A percentile compares a stretch with the other conserved stretches of the same genome.
These are phyloP conservation scores for Beauveria medogensis DNA, from an alignment of 2,329 filamentous ascomycete species.

Conservation along the genomic window DNA sequence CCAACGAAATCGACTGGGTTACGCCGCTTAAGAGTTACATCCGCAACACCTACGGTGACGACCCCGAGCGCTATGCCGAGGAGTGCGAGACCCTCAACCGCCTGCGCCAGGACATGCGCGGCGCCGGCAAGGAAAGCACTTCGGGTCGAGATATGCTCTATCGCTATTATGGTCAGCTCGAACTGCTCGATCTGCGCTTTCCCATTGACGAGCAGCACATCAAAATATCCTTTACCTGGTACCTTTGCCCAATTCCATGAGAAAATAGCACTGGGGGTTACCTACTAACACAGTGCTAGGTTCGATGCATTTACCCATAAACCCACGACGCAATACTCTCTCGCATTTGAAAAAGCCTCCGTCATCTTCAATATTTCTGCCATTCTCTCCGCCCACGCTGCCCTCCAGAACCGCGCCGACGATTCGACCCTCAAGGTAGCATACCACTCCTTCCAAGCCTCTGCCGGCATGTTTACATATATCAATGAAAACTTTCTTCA, in stretches of 20 bases:
- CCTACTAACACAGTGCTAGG: slow-evolving; percentile 41
- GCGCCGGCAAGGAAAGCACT: slow-evolving; percentile 92
- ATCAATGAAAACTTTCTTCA: slow-evolving; percentile 99
- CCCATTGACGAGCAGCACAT: slow-evolving; percentile 98
- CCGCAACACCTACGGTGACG: slow-evolving; percentile 86
- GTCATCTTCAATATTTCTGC: slow-evolving; percentile 99
- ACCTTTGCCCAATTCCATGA: slow-evolving; percentile 20
- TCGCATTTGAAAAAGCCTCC: slow-evolving; percentile 96
- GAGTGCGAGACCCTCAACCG: slow-evolving; percentile 93
- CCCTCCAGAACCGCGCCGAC: slow-evolving; percentile 83
- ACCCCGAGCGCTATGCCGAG: slow-evolving; percentile 90
- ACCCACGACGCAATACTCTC: slow-evolving; percentile 89
- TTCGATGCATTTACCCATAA: slow-evolving; percentile 99
- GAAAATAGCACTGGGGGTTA: background rate
- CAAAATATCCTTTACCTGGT: slow-evolving; percentile 98
- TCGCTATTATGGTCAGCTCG: slow-evolving; percentile 94
- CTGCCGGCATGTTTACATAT: slow-evolving; percentile 98
- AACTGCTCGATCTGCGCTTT: slow-evolving; percentile 87
- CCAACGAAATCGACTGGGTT: slow-evolving; percentile 98
- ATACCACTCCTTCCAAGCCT: slow-evolving; percentile 96
- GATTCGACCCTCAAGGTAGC: slow-evolving; percentile 91
- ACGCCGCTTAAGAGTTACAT: slow-evolving; percentile 89
- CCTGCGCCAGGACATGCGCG: slow-evolving; percentile 94
- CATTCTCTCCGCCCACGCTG: slow-evolving; percentile 91
- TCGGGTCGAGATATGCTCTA: slow-evolving; percentile 90